Evolutionary conservation across 208 protist genomes (phyloP).

Genomic region (Acanthamoeba divionensis): DNA sequence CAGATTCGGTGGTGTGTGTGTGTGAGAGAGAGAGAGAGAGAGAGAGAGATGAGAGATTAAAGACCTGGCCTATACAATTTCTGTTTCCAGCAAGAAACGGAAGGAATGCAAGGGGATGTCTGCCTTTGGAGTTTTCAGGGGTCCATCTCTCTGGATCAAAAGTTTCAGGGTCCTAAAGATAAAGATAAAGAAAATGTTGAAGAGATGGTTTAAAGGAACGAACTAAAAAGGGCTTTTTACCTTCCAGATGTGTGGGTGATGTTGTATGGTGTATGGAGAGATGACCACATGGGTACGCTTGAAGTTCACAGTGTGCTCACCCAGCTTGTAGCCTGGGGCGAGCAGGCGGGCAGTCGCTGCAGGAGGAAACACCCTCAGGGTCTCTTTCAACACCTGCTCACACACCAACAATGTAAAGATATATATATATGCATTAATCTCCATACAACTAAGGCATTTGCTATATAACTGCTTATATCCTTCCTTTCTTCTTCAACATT

Average conservation of each 20-base stretch:
- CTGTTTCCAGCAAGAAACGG: conserved; percentile 61
- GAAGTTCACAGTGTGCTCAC: conserved; percentile 2
- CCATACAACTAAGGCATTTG: too few relatives aligned
- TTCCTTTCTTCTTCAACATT: too few relatives aligned
- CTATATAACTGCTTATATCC: too few relatives aligned
- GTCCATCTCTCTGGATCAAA: conserved; percentile 59
- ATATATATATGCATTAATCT: too few relatives aligned
- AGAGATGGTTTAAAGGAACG: neutral
- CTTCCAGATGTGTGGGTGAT: neutral
- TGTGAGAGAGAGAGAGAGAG: neutral
- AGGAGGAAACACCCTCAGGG: conserved; percentile 30
- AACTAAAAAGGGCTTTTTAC: neutral
- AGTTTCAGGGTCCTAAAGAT: neutral
- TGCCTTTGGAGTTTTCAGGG: conserved; percentile 25
- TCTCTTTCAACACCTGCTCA: conserved; percentile 49
- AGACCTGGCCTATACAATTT: conserved; percentile 51
- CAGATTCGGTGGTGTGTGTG: neutral
- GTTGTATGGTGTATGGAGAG: conserved; percentile 34
- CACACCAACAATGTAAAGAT: too few relatives aligned
- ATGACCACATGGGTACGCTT: conserved; percentile 6
- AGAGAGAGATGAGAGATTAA: neutral
- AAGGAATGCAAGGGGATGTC: conserved; percentile 45
- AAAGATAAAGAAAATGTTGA: neutral
- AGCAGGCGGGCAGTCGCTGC: neutral
- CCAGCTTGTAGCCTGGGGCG: conserved; percentile 10